Evolutionary conservation across 23 red algal species (phyloP).

Genomic region (Agarophyton chilense): DNA sequence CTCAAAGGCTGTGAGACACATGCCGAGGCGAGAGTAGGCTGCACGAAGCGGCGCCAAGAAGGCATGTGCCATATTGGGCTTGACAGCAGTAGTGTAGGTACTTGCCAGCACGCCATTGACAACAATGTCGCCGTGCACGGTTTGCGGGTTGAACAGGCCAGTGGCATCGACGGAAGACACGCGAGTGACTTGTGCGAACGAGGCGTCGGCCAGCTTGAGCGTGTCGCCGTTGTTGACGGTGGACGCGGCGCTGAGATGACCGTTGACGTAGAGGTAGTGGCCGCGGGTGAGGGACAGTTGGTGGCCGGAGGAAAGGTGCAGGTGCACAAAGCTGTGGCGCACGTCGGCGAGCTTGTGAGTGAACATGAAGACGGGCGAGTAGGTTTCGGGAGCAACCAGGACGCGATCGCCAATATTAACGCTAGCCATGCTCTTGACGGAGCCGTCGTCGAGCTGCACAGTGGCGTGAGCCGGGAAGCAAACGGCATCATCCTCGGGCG

Average conservation of each 20-base stretch:
- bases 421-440: conserved; percentile 55
- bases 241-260: conserved; percentile 40
- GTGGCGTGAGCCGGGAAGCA: conserved; percentile 81
- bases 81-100: conserved; percentile 75
- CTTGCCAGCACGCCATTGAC: conserved; percentile 64
- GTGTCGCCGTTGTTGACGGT: conserved; percentile 54
- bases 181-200: conserved; percentile 19
- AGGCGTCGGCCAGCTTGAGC: conserved; percentile 51
- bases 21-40: conserved; percentile 42
- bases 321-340: conserved; percentile 40
- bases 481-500: conserved; percentile 34
- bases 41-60: conserved; percentile 74
- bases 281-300: conserved; percentile 45
- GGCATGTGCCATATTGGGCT: conserved; percentile 62
- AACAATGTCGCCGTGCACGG: conserved; percentile 77
- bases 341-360: conserved; percentile 53
- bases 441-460: conserved; percentile 66
- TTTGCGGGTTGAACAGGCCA: conserved; percentile 88
- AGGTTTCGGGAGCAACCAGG: conserved; percentile 21
- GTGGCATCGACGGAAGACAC: conserved; percentile 2
- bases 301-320: conserved; percentile 41
- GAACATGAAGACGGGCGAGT: conserved; percentile 79
- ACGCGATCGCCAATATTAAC: conserved; percentile 68
- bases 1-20: conserved; percentile 41
- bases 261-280: conserved; percentile 80